Conservation (phyloP, 2,329 filamentous ascomycete genomes). For the Pseudocercospora pini-densiflorae region DNA sequence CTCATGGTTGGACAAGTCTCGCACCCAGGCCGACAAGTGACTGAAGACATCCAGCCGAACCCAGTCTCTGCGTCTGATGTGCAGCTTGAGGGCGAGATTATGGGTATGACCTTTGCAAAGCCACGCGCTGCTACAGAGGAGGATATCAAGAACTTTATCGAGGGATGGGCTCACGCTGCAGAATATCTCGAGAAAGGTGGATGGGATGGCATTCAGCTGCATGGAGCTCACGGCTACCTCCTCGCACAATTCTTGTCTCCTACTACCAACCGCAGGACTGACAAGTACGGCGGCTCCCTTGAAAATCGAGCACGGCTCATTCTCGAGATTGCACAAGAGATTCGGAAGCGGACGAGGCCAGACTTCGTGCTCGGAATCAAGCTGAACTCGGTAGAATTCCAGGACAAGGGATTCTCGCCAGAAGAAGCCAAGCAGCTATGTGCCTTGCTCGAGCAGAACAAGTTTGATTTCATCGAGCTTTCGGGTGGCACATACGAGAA, state of each 20-base stretch:
- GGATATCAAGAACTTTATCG: constrained; percentile 63
- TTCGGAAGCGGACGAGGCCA: constrained; percentile 44
- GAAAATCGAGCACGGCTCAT: constrained; percentile 50
- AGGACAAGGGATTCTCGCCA: constrained; percentile 56
- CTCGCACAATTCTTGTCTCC: constrained; percentile 51
- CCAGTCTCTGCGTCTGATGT: constrained; percentile 59
- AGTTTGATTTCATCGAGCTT: constrained; percentile 63
- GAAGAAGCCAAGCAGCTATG: constrained; percentile 52
- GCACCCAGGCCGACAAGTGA: constrained; percentile 65
- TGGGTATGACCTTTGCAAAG: constrained; percentile 58
- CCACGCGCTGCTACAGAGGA: constrained; percentile 58
- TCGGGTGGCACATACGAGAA: constrained; percentile 65
- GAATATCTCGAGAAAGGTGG: constrained; percentile 67
- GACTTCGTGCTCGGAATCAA: constrained; percentile 60
- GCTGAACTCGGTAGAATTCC: constrained; percentile 62
- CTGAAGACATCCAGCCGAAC: constrained; percentile 50
- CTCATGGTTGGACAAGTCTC: constrained; percentile 65
- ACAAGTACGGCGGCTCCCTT: constrained; percentile 50
- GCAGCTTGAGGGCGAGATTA: constrained; percentile 48
- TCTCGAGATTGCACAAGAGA: constrained; percentile 45
- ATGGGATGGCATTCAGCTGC: constrained; percentile 56
- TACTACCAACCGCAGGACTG: constrained; percentile 49
- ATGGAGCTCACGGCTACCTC: constrained; percentile 52
- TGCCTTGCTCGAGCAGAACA: constrained; percentile 50
- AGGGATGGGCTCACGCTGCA: constrained; percentile 65